These are phyloP conservation scores for Quercus parvula DNA, from an alignment of 306 rosid species.

Conservation along the genomic window DNA sequence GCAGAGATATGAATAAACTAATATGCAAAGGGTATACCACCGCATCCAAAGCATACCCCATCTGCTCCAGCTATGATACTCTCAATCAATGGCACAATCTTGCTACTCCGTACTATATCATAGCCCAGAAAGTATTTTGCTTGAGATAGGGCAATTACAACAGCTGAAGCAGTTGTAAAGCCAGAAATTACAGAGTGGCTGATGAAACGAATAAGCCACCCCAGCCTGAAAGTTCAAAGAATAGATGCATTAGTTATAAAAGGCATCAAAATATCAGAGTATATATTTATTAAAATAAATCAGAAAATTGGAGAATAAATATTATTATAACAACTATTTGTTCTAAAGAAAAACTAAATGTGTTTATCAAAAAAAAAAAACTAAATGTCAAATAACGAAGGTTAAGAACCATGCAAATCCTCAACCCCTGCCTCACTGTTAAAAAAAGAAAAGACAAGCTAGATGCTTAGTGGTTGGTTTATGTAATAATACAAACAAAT, in stretches of 20 bases:
- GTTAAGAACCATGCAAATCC: not conserved
- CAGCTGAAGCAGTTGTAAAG: conserved; percentile 91
- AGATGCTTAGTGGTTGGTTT: conserved; percentile 11
- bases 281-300: not conserved
- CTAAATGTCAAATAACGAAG: not conserved
- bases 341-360: conserved; percentile 6
- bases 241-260: conserved; percentile 1
- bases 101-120: conserved; percentile 67
- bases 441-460: conserved; percentile 12
- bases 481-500: not conserved
- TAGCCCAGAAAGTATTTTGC: conserved; percentile 91
- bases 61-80: conserved; percentile 86
- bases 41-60: conserved; percentile 58
- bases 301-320: not conserved
- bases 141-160: conserved; percentile 94
- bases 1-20: conserved; percentile 16
- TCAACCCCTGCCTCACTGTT: not conserved
- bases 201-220: conserved; percentile 96
- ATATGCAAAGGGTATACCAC: conserved; percentile 26
- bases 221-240: conserved; percentile 69
- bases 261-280: not conserved
- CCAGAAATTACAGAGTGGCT: conserved; percentile 99
- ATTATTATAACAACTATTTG: not conserved
- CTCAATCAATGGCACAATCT: conserved; percentile 78
- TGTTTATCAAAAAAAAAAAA: not conserved